Evolutionary conservation across 1,284 basidiomycete species (phyloP).

Genomic region (Pseudozyma thailandica): DNA sequence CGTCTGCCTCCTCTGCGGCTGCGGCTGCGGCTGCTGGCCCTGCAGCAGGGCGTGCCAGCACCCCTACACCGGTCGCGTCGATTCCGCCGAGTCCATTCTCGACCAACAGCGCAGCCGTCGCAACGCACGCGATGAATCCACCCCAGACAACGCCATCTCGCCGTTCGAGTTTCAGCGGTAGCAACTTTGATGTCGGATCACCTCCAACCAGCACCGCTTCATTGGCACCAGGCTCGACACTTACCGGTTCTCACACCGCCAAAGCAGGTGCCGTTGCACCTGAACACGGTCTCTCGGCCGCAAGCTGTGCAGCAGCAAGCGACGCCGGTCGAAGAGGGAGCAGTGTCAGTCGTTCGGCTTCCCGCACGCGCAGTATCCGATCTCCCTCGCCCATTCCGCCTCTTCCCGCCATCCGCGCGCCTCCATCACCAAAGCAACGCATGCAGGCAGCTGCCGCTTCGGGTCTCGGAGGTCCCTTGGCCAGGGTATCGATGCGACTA

Average conservation of each 20-base stretch:
- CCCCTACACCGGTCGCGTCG: constrained; percentile 46
- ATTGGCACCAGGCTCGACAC: constrained; percentile 40
- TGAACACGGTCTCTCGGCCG: constrained; percentile 17
- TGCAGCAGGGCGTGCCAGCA: constrained; percentile 37
- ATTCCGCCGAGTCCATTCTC: constrained; percentile 54
- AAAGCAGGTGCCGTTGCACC: constrained; percentile 9
- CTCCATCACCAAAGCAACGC: constrained; percentile 59
- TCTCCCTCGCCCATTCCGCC: constrained; percentile 69
- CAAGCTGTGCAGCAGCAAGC: constrained; percentile 9
- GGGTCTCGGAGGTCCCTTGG: constrained; percentile 26
- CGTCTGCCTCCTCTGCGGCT: constrained; percentile 23
- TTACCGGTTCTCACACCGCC: constrained; percentile 24
- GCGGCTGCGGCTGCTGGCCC: constrained; percentile 20
- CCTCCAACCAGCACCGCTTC: constrained; percentile 62
- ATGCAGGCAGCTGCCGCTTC: constrained; percentile 55
- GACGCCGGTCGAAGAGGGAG: constrained; percentile 29
- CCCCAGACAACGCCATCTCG: constrained; percentile 60
- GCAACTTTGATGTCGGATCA: constrained; percentile 57
- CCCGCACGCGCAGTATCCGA: constrained; percentile 53
- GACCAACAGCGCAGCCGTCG: constrained; percentile 31
- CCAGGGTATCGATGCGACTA: constrained; percentile 69
- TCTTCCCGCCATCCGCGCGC: constrained; percentile 66
- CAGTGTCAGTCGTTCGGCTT: constrained; percentile 54
- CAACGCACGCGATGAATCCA: constrained; percentile 59
- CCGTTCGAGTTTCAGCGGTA: constrained; percentile 63